Evolutionary conservation across 2,329 filamentous ascomycete species (phyloP).

Genomic region (Balansia obtecta): DNA sequence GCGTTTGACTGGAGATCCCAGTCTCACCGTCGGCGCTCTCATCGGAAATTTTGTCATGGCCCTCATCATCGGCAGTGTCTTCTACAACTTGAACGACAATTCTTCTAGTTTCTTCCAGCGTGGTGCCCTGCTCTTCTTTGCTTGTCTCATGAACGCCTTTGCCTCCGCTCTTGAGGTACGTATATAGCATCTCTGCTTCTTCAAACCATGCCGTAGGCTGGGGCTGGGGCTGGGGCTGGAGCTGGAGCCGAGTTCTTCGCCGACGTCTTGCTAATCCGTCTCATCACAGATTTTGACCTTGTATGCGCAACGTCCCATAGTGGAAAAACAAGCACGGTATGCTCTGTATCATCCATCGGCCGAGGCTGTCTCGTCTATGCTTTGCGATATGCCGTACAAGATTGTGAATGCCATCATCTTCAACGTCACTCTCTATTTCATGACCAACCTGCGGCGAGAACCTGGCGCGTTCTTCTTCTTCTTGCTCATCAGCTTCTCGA

Average conservation of each 20-base stretch:
- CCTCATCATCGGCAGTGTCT: constrained; percentile 68
- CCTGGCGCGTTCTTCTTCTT: constrained; percentile 77
- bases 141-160: constrained; percentile 77
- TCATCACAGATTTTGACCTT: constrained; percentile 57
- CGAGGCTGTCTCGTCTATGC: constrained; percentile 78
- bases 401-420: constrained; percentile 61
- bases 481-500: constrained; percentile 60
- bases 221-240: no score
- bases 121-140: constrained; percentile 75
- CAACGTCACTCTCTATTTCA: constrained; percentile 75
- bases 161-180: constrained; percentile 59
- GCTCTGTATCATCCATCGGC: constrained; percentile 83
- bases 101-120: constrained; percentile 67
- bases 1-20: constrained; percentile 65
- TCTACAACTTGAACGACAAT: constrained; percentile 58
- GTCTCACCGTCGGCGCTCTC: constrained; percentile 54
- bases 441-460: constrained; percentile 67
- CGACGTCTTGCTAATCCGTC: neutral
- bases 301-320: constrained; percentile 80
- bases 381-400: constrained; percentile 73
- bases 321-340: constrained; percentile 80
- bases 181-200: neutral
- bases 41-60: constrained; percentile 65
- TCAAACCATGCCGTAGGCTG: no score
- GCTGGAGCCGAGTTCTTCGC: no score